Conservation (phyloP, 352 stramenopile genomes). For the Elongisporangium anandrum region DNA sequence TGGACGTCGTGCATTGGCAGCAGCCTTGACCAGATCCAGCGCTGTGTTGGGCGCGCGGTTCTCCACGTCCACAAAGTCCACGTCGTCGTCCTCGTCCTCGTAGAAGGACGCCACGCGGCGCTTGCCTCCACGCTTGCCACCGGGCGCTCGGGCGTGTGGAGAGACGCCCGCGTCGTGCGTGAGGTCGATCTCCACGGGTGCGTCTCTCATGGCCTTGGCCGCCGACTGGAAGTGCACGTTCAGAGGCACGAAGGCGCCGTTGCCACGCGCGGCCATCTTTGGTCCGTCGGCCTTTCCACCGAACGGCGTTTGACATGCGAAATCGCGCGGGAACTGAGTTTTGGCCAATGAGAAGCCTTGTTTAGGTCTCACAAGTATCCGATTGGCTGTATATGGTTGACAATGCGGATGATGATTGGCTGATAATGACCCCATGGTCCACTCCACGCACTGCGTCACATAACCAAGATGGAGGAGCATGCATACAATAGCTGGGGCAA, state of each 20-base stretch:
- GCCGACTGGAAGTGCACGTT: conserved; percentile 53
- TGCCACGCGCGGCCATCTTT: conserved; percentile 4
- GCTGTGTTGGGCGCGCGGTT: conserved; percentile 49
- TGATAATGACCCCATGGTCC: neutral
- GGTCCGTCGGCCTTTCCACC: neutral
- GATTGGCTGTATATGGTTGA: neutral
- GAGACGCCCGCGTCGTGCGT: conserved; percentile 10
- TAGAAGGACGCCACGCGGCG: conserved; percentile 30
- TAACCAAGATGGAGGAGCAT: conserved; percentile 14
- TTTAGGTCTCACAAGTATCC: neutral
- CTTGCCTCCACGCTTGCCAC: neutral
- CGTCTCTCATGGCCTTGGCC: conserved; percentile 6
- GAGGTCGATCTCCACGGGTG: conserved; percentile 42
- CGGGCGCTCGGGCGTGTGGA: neutral
- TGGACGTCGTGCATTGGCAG: neutral
- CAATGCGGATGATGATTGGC: neutral
- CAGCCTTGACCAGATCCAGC: conserved; percentile 30
- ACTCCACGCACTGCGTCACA: neutral
- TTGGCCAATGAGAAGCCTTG: neutral
- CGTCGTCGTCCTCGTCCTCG: conserved; percentile 49
- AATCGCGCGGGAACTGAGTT: neutral
- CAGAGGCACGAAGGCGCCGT: conserved; percentile 38
- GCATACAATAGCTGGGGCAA: conserved; percentile 81
- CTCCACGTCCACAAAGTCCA: conserved; percentile 18
- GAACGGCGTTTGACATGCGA: neutral